Percentiles rank a stretch among this genome's conserved stretches.
These are phyloP conservation scores for Penicillium nucicola DNA, from an alignment of 495 filamentous ascomycete genomes.

Conservation along the genomic window DNA sequence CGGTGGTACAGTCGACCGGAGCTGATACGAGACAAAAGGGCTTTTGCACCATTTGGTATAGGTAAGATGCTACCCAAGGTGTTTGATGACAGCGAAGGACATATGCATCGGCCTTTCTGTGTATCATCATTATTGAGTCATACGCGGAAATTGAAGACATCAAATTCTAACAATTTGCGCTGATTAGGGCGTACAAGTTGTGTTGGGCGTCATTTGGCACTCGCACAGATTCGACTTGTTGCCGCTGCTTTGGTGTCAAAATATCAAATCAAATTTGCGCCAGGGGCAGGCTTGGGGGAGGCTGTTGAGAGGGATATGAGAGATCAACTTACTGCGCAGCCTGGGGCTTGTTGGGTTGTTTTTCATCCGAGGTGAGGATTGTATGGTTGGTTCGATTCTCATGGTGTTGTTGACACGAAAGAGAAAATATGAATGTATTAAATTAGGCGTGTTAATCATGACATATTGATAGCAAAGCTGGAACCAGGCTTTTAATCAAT, in stretches of 20 bases:
- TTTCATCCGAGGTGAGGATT: not conserved
- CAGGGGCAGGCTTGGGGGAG: constrained; percentile 33
- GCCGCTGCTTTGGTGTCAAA: constrained; percentile 22
- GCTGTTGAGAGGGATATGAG: constrained; percentile 31
- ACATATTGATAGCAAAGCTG: not conserved
- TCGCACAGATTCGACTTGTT: constrained; percentile 41
- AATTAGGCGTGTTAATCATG: no score
- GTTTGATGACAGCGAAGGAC: no score
- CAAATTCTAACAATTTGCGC: constrained; percentile 10
- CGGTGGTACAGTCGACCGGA: constrained; percentile 40
- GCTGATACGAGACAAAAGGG: constrained; percentile 37
- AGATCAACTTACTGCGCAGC: constrained; percentile 41
- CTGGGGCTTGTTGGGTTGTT: constrained; percentile 13
- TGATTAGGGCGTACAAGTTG: constrained; percentile 39
- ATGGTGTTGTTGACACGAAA: no score
- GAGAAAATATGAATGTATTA: no score
- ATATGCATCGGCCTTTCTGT: no score
- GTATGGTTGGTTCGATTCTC: no score
- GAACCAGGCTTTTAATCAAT: no score
- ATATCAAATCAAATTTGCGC: constrained; percentile 36
- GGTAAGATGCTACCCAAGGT: constrained; percentile 16
- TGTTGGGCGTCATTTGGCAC: constrained; percentile 49
- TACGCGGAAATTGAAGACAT: not conserved
- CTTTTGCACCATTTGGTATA: constrained; percentile 47
- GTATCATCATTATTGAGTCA: no score